Conservation (phyloP, 306 rosid genomes). For the Fagus crenata region DNA sequence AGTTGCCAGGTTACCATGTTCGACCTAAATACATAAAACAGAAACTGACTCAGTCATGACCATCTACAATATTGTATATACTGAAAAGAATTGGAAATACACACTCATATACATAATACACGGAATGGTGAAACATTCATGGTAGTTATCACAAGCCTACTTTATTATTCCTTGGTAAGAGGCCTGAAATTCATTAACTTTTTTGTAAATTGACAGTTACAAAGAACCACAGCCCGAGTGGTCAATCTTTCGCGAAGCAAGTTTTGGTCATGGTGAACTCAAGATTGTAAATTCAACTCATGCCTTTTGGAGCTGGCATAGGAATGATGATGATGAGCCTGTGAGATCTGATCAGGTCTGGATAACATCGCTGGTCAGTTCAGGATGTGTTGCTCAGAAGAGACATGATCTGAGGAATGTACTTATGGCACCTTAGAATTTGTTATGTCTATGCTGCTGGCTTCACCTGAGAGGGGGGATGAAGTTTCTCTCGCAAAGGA, state of each 20-base stretch:
- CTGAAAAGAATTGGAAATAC: not conserved
- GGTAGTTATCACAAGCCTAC: not conserved
- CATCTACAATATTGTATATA: no score
- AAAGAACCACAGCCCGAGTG: conserved; percentile 71
- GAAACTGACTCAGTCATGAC: no score
- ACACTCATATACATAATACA: not conserved
- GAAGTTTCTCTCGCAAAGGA: not conserved
- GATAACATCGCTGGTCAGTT: conserved; percentile 68
- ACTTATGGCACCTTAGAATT: conserved; percentile 43
- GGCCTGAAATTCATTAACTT: not conserved
- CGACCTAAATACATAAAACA: no score
- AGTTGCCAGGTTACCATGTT: not conserved
- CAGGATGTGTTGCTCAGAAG: conserved; percentile 62
- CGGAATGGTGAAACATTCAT: not conserved
- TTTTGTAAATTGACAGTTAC: conserved; percentile 48
- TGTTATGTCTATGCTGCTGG: not conserved
- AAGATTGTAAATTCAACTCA: conserved; percentile 68
- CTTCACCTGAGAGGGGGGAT: not conserved
- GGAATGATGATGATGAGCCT: conserved; percentile 87
- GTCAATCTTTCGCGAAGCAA: conserved; percentile 89
- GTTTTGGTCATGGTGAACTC: conserved; percentile 91
- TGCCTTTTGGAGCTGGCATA: conserved; percentile 94
- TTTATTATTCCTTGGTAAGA: not conserved
- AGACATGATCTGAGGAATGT: conserved; percentile 45
- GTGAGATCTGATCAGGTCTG: conserved; percentile 81